Evolutionary conservation across 2,329 filamentous ascomycete species (phyloP), one percentile per base, ranked within the genome.

Genomic region (Nemania bipapillata): DNA sequence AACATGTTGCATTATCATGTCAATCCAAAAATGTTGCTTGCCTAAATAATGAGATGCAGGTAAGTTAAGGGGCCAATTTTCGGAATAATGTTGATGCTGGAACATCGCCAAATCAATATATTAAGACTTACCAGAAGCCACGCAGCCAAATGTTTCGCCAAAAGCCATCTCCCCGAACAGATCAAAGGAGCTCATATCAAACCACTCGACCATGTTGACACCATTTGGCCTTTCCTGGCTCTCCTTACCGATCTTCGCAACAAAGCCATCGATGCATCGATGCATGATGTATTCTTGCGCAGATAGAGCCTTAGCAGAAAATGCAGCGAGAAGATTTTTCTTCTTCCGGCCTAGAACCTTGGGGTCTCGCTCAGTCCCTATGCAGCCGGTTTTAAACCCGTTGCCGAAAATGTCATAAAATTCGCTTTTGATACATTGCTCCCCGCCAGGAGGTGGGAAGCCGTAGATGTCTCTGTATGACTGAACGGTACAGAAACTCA

Each of bases 401-500:
- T 45, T 37, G 15, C 69, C 72, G 22, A 62, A 69, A 9, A 72
- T 63, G 26, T 74, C 72, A 35, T 74, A 74, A 26, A 70, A 73
- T 0, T 72, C 71, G 20, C 65, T 69, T 42, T 74, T 74, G 24
- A 70, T 54, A 6, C 47, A 53, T 1, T 72, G 66, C 3, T 22
- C 11, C 11, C 52, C 20, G 40, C 70, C 68, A 0, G 62, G 58
- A 11, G 52, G 42, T 1, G 63, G 66, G 30, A 59, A 65, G 0
- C 68, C 70, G 24, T 74, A 74, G n/a, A 74, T 74, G 17, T 62
- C 56, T 22, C 59, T 56, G 17, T 65, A 73, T 0, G 72, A 70
- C 11, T 70, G 53, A 1, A 69, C 37, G 4, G 67, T 60, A 1
- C 61, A 26, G 53, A 74, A 73, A 11, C 42, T 57, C 9, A 74